phyloP scores from a whole-genome alignment of 805 yeast species.

The Yamadazyma laniorum region DNA sequence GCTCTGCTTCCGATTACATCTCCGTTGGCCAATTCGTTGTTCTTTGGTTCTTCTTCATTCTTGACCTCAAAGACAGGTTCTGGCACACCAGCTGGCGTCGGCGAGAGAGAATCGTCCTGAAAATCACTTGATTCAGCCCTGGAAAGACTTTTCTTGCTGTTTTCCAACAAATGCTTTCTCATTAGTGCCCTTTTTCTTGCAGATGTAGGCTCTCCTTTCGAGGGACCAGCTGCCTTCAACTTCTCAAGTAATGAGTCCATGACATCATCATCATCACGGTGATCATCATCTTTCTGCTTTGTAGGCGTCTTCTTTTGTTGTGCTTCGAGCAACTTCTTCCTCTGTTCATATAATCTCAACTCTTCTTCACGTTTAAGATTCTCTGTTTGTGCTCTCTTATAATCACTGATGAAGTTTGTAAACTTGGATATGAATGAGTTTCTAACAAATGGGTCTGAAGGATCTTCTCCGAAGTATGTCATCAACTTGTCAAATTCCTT shows the following conservation, averaged over 20 bases:
- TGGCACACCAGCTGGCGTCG: conserved; percentile 5
- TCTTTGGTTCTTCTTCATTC: conserved; percentile 3
- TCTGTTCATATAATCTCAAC: conserved; percentile 65
- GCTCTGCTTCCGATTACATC: conserved; percentile 58
- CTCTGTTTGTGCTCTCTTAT: conserved; percentile 62
- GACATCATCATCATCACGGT: conserved; percentile 50
- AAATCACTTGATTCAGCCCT: conserved; percentile 3
- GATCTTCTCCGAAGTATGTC: conserved; percentile 73
- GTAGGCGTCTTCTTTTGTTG: conserved; percentile 28
- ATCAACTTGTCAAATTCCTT: conserved; percentile 56
- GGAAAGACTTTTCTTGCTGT: conserved; percentile 12
- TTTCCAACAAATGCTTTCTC: conserved; percentile 55
- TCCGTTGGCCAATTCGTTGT: conserved; percentile 9
- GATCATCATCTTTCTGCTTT: conserved; percentile 30
- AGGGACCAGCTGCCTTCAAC: conserved; percentile 81
- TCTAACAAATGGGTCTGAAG: conserved; percentile 51
- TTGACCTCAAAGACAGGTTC: conserved; percentile 11
- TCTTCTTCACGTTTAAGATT: conserved; percentile 70
- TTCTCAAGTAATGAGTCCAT: conserved; percentile 88
- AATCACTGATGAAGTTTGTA: conserved; percentile 56
- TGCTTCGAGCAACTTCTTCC: conserved; percentile 61
- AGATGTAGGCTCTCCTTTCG: conserved; percentile 71
- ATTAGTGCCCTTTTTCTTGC: conserved; percentile 81
- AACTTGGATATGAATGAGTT: conserved; percentile 64
- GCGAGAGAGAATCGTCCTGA: conserved; percentile 7